phyloP scores from a whole-genome alignment of 1,139 yeast genomes.

The Yamadazyma triangularis region DNA sequence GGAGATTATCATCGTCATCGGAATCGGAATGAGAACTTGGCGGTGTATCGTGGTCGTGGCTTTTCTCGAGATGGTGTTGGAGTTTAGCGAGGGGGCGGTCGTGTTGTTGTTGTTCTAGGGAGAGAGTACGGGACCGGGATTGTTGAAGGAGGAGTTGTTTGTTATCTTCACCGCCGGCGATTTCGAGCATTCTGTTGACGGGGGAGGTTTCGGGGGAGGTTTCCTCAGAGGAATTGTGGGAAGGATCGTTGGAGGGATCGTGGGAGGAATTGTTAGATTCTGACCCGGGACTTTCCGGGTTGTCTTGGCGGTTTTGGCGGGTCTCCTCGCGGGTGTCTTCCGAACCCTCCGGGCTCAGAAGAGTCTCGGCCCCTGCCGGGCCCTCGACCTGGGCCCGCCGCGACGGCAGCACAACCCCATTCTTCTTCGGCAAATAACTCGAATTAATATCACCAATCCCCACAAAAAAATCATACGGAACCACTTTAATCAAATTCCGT shows the following conservation, averaged over 20 bases:
- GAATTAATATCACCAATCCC: slow-evolving; percentile 98
- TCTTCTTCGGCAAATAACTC: slow-evolving; percentile 80
- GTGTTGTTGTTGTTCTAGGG: slow-evolving; percentile 62
- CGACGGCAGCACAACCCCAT: too few relatives aligned
- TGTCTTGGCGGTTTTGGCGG: too few relatives aligned
- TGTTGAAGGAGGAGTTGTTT: slow-evolving; percentile 44
- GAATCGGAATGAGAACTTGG: slow-evolving; percentile 7
- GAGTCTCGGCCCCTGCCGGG: slow-evolving; percentile 50
- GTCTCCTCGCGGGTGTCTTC: slow-evolving; percentile 8
- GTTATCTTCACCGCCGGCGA: slow-evolving; percentile 49
- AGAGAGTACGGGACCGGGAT: slow-evolving; percentile 52
- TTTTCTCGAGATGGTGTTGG: slow-evolving; percentile 68
- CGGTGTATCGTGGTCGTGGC: slow-evolving; percentile 26
- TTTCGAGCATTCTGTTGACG: slow-evolving; percentile 44
- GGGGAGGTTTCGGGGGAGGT: slow-evolving; percentile 29
- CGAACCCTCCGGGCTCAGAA: slow-evolving; percentile 15
- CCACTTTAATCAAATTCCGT: slow-evolving; percentile 82
- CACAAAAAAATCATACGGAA: slow-evolving; percentile 92
- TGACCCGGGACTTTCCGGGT: slow-evolving; percentile 11
- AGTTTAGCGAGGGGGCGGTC: slow-evolving; percentile 81
- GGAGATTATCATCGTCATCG: slow-evolving; percentile 48
- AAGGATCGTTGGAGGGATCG: too few relatives aligned
- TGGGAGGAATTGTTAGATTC: too few relatives aligned
- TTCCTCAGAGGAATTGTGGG: too few relatives aligned
- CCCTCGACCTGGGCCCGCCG: slow-evolving; percentile 43